Conservation (phyloP, 306 rosid species). For the Betula pendula region DNA sequence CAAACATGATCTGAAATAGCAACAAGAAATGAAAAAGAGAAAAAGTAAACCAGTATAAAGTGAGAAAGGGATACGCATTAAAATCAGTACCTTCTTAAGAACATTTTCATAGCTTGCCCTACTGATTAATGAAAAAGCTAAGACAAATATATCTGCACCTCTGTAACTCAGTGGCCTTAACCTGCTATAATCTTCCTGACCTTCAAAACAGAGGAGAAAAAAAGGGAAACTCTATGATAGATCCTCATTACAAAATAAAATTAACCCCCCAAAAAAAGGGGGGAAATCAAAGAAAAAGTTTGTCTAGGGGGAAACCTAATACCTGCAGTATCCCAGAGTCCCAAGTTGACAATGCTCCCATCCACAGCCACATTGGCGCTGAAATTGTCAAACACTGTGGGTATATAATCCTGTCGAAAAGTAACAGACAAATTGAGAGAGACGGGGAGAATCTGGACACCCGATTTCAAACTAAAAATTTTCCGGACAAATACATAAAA, state of each 20-base stretch:
- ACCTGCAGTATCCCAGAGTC: conserved; percentile 99
- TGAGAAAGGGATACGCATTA: conserved; percentile 11
- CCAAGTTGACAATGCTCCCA: conserved; percentile 88
- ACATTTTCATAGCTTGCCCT: conserved; percentile 95
- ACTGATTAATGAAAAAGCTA: conserved; percentile 89
- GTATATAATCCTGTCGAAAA: conserved; percentile 75
- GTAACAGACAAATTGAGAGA: not conserved
- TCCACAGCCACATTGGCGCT: conserved; percentile 98
- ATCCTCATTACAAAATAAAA: not conserved
- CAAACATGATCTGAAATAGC: conserved; percentile 24
- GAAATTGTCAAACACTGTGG: conserved; percentile 94
- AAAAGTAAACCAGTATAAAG: conserved; percentile 1
- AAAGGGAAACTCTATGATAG: not conserved
- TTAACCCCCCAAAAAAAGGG: not conserved
- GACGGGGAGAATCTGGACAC: not conserved
- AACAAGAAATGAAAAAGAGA: not conserved
- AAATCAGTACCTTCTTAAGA: conserved; percentile 74
- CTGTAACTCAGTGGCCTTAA: conserved; percentile 96
- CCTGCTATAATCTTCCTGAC: conserved; percentile 98
- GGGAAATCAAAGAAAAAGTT: not conserved
- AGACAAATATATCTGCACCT: conserved; percentile 93
- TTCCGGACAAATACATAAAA: not conserved
- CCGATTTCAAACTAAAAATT: not conserved
- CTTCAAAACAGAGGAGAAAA: conserved; percentile 43
- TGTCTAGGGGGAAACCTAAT: conserved; percentile 12